Base-by-base conservation (phyloP, 1,284 basidiomycete species). In the Trametes polyzona region DNA sequence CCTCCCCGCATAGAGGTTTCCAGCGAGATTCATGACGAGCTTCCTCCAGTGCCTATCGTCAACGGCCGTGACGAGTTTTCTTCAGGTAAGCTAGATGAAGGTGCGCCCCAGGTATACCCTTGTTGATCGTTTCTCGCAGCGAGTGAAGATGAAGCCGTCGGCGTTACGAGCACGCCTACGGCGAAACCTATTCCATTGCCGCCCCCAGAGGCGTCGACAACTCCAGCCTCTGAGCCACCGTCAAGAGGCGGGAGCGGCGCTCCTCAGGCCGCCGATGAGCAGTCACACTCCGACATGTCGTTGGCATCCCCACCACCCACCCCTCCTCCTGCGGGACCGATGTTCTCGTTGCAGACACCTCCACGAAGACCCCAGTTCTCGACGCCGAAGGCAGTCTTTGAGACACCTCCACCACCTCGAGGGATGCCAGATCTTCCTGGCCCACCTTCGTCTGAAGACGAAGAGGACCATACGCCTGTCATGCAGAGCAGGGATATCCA, bases 381-480 rank as follows among this genome's bases (percentile, higher is more conserved):
- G 50, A 68, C 68, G 36, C 75, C 79, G 4, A 79, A 75, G 57
- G 57, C 77, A 14, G 80, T 83, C 50, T 84, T 84, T 63, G 73
- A 78, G 63, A 87, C 83, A 0, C 87, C 86, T 12, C 83, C 87
- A 1, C 83, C 88, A 17, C 83, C 85, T 3, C 76, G 75, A 43
- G 79, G 76, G 32, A 68, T 76, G 59, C 75, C 74, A 17, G 73
- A 72, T 7, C 71, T 76, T 8, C 76, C 74, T 5, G 72, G 69
- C 2, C 87, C 87, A n/a, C 83, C 86, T 4, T 79, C 78, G 8
- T 77, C 75, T 6, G 77, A 78, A 4, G 81, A 80, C 14, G 82
- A 82, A 42, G 80, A 51, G 52, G 63, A 66, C 58, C 61, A 57
- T 44, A 72, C 69, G 57, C 70, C 65, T 57, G 60, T 67, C 36